These are phyloP conservation scores for Hypoxylon sp. DNA, from an alignment of 2,329 filamentous ascomycete genomes.

Conservation along the genomic window DNA sequence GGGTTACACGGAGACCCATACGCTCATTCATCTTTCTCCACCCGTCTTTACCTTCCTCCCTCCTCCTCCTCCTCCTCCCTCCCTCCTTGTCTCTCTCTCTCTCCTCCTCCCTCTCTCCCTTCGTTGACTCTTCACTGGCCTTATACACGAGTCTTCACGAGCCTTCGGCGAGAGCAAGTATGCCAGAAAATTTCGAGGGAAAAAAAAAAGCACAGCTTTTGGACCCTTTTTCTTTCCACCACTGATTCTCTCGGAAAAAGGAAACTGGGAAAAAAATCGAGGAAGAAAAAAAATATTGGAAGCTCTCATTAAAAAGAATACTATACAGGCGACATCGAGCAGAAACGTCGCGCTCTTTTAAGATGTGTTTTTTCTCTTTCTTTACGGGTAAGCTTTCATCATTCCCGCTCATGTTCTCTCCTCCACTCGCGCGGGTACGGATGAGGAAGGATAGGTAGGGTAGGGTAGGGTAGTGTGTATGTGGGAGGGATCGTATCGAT, in stretches of 20 bases:
- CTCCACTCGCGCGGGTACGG: neutral
- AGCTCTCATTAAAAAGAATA: constrained; percentile 34
- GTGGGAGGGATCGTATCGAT: constrained; percentile 3
- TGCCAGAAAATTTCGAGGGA: constrained; percentile 16
- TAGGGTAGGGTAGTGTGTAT: neutral
- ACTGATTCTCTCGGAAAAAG: constrained; percentile 19
- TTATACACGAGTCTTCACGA: constrained; percentile 18
- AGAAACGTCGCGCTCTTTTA: constrained; percentile 22
- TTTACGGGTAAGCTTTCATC: constrained; percentile 18
- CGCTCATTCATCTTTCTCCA: constrained; percentile 23
- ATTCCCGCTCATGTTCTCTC: constrained; percentile 4
- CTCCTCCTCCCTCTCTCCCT: neutral
- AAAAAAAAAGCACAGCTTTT: constrained; percentile 28
- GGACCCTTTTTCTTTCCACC: constrained; percentile 27
- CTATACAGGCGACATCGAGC: constrained; percentile 32
- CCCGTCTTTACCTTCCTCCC: neutral
- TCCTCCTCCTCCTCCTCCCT: neutral
- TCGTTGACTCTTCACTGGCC: constrained; percentile 16
- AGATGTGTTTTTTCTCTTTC: too few species aligned
- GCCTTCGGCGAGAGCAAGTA: too few species aligned
- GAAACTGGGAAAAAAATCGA: constrained; percentile 24
- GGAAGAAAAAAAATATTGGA: neutral
- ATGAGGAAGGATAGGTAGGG: too few species aligned
- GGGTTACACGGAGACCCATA: constrained; percentile 18
- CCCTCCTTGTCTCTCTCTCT: neutral